These are phyloP conservation scores for Chrysanthemum seticuspe DNA, from an alignment of 129 eudicot species.

Conservation along the genomic window DNA sequence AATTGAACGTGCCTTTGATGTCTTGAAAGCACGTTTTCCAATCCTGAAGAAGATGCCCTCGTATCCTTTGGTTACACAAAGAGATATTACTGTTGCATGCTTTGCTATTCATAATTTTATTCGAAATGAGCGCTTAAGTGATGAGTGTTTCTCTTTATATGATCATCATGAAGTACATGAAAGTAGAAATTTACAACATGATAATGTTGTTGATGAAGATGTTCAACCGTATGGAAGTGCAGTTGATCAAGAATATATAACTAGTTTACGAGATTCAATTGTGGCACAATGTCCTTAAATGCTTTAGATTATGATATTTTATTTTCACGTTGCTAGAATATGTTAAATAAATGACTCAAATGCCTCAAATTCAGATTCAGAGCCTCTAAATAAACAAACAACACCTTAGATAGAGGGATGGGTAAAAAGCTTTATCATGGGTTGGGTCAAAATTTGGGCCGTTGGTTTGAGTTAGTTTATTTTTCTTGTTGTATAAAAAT, in stretches of 20 bases:
- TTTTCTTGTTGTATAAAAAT: too few species aligned
- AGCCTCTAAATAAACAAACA: too few species aligned
- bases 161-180: not conserved
- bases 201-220: not conserved
- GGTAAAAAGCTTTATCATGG: too few species aligned
- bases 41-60: not conserved
- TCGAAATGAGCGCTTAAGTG: not conserved
- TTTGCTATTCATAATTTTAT: not conserved
- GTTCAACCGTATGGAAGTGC: not conserved
- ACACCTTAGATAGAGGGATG: too few species aligned
- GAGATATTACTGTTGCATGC: not conserved
- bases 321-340: too few species aligned
- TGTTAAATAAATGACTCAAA: too few species aligned
- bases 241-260: not conserved
- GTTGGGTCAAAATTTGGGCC: too few species aligned
- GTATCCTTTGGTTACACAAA: not conserved
- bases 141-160: not conserved
- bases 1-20: not conserved
- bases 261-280: not conserved
- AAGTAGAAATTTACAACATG: not conserved
- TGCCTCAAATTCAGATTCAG: too few species aligned
- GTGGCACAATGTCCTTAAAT: not conserved
- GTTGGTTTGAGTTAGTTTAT: too few species aligned
- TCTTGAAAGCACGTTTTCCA: not conserved
- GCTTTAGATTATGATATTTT: not conserved